Evolutionary conservation across 768 basidiomycete species (phyloP), one percentile per base, ranked within the genome.

Genomic region (Lentinula guzmanii): DNA sequence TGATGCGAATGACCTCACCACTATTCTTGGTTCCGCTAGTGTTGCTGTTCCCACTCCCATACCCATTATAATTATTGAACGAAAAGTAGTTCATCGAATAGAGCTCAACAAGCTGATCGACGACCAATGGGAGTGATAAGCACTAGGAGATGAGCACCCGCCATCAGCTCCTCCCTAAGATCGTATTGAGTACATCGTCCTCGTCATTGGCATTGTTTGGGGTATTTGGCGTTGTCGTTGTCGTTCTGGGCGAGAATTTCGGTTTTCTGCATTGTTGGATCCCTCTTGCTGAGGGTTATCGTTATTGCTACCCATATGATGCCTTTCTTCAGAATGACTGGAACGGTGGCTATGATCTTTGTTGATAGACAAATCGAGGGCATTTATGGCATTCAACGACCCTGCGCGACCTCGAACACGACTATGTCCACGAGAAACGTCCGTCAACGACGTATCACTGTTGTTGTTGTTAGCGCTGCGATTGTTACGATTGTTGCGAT

Each of bases 81-180:
- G 87, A 84, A 66, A 81, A 82, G n/a, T 52, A 51, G 35, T n/a
- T 52, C 15, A 60, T 28, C 21, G 62, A 24, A 54, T 87, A 6
- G 55, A 41, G 10, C 37, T 41, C 53, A 54, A 18, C 5, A 16
- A 35, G 1, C 53, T 39, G 75, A 88, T 82, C 15, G 87, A 86
- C 0, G 81, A 80, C 2, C 81, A 79, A 50, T 84, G 83, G 1
- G 87, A 88, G 61, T 82, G 83, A 1, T 79, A 82, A 0, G 83
- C 74, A 4, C 82, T 76, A 4, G 85, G 83, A 24, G 84, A 83
- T 21, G 84, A 83, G 7, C 81, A 74, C 7, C 55, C 82, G 6
- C 84, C 82, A 61, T 87, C 86, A 46, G 76, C 76, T 28, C 28
- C 28, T 28, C 28, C 28, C 37, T 3, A 65, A 82, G 1, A 10